Percentiles rank a stretch among this genome's conserved stretches.
Conservation (phyloP, 148 eudicot species). For the Rhododendron ovatum region DNA sequence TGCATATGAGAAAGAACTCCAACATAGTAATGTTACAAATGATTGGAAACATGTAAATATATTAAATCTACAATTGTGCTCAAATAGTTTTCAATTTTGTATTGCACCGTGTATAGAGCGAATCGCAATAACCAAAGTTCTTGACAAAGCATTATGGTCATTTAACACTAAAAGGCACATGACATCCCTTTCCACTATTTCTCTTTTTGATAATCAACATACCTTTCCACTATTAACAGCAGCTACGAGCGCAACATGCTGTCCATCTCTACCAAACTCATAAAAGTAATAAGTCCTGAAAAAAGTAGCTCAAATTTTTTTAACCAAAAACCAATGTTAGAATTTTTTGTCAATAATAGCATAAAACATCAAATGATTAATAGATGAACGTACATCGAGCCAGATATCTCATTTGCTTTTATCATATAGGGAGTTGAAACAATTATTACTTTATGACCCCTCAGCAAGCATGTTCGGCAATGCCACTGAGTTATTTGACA, state of each 20-base stretch:
- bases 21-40: not conserved
- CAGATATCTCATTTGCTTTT: not conserved
- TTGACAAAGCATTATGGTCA: not conserved
- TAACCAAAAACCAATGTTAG: not conserved
- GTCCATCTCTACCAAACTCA: constrained; percentile 70
- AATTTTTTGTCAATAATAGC: not conserved
- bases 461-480: not conserved
- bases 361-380: not conserved
- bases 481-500: not conserved
- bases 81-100: not conserved
- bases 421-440: not conserved
- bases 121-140: not conserved
- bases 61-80: not conserved
- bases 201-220: not conserved
- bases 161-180: not conserved
- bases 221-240: constrained; percentile 86
- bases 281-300: constrained; percentile 90
- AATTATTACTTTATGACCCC: not conserved
- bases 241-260: constrained; percentile 88
- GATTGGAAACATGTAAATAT: not conserved
- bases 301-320: not conserved
- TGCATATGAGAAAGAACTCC: not conserved
- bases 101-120: not conserved
- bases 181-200: constrained; percentile 53
- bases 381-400: not conserved